Percentiles rank a stretch among this genome's conserved stretches.
Evolutionary conservation across 495 filamentous ascomycete species (phyloP).

Genomic region (Aspergillus nidulans): DNA sequence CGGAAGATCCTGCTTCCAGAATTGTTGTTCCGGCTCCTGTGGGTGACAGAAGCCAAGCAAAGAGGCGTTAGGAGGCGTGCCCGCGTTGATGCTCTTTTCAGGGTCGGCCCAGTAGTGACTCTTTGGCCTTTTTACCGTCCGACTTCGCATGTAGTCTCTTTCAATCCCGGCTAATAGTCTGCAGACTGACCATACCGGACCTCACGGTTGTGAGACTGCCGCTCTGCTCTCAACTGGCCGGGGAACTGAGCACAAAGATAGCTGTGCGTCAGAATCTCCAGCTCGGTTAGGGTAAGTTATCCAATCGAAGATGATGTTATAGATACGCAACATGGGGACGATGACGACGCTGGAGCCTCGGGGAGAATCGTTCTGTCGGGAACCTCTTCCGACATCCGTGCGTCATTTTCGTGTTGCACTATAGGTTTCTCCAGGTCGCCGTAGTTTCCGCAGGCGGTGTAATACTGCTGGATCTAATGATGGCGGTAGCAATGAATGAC

Average conservation of each 20-base stretch:
- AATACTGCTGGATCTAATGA: neutral
- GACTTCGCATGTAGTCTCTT: neutral
- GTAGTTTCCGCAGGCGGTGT: constrained; percentile 1
- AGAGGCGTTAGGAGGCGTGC: neutral
- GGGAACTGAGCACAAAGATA: constrained; percentile 1
- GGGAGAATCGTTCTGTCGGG: neutral
- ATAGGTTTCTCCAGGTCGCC: neutral
- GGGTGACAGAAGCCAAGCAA: constrained; percentile 4
- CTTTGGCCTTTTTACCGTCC: neutral
- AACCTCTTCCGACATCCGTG: neutral
- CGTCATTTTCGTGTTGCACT: neutral
- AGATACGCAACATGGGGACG: neutral
- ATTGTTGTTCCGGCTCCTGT: neutral
- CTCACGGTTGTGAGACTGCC: constrained; percentile 1
- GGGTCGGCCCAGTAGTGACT: neutral
- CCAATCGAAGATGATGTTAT: neutral
- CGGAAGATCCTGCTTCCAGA: constrained; percentile 1
- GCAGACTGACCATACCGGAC: neutral
- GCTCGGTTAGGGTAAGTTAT: neutral
- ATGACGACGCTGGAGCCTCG: neutral
- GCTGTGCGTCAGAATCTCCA: neutral
- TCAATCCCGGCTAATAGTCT: constrained; percentile 5
- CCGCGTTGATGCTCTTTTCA: neutral
- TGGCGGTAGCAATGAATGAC: neutral
- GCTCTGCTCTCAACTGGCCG: neutral